Conservation (phyloP, 2,329 filamentous ascomycete genomes). For the Alternaria longipes region DNA sequence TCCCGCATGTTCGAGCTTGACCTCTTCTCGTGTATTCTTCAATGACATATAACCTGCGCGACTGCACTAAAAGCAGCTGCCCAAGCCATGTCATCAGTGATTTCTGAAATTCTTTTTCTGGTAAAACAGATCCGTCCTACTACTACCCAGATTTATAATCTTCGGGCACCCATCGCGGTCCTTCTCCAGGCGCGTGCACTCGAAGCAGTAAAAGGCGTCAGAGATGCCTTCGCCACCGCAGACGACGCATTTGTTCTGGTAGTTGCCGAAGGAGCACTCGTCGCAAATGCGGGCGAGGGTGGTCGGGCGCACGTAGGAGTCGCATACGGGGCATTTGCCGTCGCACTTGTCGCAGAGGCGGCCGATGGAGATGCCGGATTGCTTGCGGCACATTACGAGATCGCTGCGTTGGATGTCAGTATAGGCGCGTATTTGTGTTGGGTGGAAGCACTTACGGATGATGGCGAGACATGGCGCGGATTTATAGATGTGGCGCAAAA, state of each 20-base stretch:
- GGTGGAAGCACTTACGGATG: constrained; percentile 73
- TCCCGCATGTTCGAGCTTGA: not conserved
- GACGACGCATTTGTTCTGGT: constrained; percentile 99
- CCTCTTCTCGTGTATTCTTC: not conserved
- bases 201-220: constrained; percentile 99
- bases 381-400: constrained; percentile 99
- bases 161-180: constrained; percentile 97
- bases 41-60: too few species aligned
- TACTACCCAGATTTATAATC: constrained; percentile 98
- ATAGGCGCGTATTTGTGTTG: constrained; percentile 7
- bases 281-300: constrained; percentile 98
- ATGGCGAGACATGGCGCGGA: constrained; percentile 81
- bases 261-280: constrained; percentile 99
- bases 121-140: constrained; percentile 87
- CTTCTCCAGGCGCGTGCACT: constrained; percentile 96
- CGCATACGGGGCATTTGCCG: constrained; percentile 98
- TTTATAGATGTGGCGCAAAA: not conserved
- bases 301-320: constrained; percentile 97
- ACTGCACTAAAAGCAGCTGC: not conserved
- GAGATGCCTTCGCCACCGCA: constrained; percentile 98
- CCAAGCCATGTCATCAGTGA: constrained; percentile 49
- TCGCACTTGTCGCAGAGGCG: constrained; percentile 99
- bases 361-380: constrained; percentile 95
- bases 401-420: constrained; percentile 65
- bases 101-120: constrained; percentile 77